Conservation (phyloP, 1,284 basidiomycete genomes). For the Ganoderma boninense region DNA sequence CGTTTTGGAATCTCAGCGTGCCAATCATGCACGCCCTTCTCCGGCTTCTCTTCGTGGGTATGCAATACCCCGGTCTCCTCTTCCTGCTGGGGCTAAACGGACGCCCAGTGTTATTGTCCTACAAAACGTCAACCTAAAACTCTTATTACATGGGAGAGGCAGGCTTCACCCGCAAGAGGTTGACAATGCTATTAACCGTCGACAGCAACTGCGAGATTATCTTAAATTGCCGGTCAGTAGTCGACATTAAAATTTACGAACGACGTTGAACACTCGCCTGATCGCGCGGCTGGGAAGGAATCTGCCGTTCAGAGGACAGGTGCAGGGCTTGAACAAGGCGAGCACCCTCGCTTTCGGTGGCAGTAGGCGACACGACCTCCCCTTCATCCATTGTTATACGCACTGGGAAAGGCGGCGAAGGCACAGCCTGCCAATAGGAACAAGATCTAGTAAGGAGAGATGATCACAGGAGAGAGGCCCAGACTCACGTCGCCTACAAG, state of each 20-base stretch:
- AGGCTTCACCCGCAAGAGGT: constrained; percentile 64
- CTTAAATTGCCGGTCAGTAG: constrained; percentile 40
- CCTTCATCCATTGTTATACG: not conserved
- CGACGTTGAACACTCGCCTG: constrained; percentile 37
- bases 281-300: constrained; percentile 23
- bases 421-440: constrained; percentile 6
- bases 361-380: too few species aligned
- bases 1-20: constrained; percentile 71
- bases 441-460: not conserved
- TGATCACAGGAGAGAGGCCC: not conserved
- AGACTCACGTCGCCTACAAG: constrained; percentile 22
- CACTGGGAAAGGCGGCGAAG: constrained; percentile 19
- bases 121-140: constrained; percentile 5
- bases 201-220: constrained; percentile 65
- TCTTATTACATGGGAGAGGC: constrained; percentile 9
- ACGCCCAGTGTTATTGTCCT: constrained; percentile 71
- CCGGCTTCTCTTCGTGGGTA: constrained; percentile 76
- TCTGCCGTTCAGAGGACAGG: too few species aligned
- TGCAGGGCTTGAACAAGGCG: too few species aligned
- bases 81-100: constrained; percentile 79
- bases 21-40: constrained; percentile 65
- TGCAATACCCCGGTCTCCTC: constrained; percentile 77
- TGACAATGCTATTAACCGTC: constrained; percentile 58
- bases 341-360: too few species aligned
- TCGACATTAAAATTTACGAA: constrained; percentile 18